Evolutionary conservation across 257 asterid genomes (phyloP), one percentile per base, ranked within the genome.

Genomic region (Nicotiana tabacum): DNA sequence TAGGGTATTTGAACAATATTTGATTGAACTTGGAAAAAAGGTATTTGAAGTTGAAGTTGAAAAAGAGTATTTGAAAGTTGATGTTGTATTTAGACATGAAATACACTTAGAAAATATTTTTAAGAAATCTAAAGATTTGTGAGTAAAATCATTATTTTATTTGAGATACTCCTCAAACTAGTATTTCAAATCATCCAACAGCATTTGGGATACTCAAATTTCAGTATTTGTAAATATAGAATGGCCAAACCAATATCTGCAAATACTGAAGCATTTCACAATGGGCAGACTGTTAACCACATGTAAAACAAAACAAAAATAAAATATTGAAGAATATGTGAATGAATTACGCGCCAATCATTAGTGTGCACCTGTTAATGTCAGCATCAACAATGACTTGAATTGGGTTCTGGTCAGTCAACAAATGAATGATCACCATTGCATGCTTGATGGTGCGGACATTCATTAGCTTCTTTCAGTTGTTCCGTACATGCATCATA

Each of bases 401-500:
- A 64, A 94, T 92, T 24, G 97, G 98, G 91, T 94, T 94, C 64
- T 82, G 86, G 81, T 92, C 98, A 3, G 97, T 94, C 77, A 94
- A 84, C 90, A 92, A 81, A 87, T 94, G 98, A 81, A 94, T 92
- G 87, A 94, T 91, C 10, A 91, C 98, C 98, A 94, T 91, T 1
- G 97, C 96, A 81, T 94, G 98, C 91, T 94, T 94, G 83, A 94
- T 81, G 4, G 92, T 94, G 32, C 95, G 93, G 6, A 92, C 98
- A 24, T 95, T 97, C 97, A 90, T 92, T 29, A 91, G 90, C 91
- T 94, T 94, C 92, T 92, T 94, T 0, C 98, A 97, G 4, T 94
- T 94, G 93, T 94, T 94, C n/a, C 98, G 81, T 1, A 97, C 98
- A 4, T 92, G 98, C 98, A 94, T 94, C 97, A 92, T 92, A 65